Base-by-base conservation (phyloP, 1,284 basidiomycete genomes). In the Trichosporon coremiiforme region DNA sequence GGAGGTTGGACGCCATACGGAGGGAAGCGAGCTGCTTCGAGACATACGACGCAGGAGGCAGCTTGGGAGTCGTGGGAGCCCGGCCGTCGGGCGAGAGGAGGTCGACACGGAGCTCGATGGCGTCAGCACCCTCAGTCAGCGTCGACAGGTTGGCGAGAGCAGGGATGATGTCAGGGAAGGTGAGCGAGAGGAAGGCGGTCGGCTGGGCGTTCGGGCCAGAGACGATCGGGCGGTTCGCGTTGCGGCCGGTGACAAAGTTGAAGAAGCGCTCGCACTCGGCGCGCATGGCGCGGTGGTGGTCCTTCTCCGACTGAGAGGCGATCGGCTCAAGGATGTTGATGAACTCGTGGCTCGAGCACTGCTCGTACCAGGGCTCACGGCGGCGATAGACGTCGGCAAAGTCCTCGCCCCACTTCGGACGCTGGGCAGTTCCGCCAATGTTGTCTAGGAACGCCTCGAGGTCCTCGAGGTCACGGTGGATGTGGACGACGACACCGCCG, bases 101-200 rank as follows among this genome's bases (percentile, higher is more conserved):
- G 82, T 99, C 96, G 6, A 95, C 95, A 2, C 96, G 90, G 33
- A 99, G 83, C 83, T 99, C 96, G 70, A 99, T 85, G 0, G 95
- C 96, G 78, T 99, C 95, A 1, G 90, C 91, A 4, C 97, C 96
- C 17, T 88, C 86, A 0, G 89, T 89, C 71, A 98, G 84, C 67
- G 90, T 87, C 10, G 90, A 88, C 66, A 98, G 87, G 53, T 89
- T 82, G 12, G 86, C 84, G 45, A 96, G 86, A 0, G 91, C 90
- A 3, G 89, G 87, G 0, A 87, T 89, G 74, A 98, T 80, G 80
- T 97, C 92, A 0, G 95, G 93, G 84, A 95, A 95, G 0, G 96
- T 98, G 72, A 99, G 86, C 9, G 91, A 91, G 47, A 99, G 86
- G 88, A 98, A 98, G 83, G 95, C 94, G 0, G 94, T 93, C 12